Base-by-base conservation (phyloP, 2,329 filamentous ascomycete species). In the Biscogniauxia mediterranea region DNA sequence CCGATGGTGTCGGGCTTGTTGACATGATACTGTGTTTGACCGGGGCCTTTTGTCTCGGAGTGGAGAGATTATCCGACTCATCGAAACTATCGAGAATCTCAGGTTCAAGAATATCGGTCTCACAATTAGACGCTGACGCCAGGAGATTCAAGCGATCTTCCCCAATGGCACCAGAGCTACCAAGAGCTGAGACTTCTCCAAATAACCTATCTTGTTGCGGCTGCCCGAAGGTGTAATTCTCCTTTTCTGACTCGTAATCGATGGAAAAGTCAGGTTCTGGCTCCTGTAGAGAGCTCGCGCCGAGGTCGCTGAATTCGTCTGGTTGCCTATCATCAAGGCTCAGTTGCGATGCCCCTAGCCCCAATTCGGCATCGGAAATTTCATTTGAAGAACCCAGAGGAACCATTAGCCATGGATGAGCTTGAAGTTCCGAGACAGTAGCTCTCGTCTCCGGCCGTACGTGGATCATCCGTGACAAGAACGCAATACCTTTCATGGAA, bases 371-470 rank as follows among this genome's bases (percentile, higher is more conserved):
- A 54, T 90, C 87, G 4, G 80, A 80, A 2, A 86, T 81, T 62
- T 90, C 88, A 67, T 91, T 83, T 58, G 83, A 83, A 5, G 83
- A 81, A 58, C 84, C 80, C 1, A 74, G 71, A 23, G 80, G 75
- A n/a, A 80, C 76, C 0, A 69, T 70, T n/a, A 96, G 80, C 94
- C 94, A 98, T 1, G 84, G 78, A 73, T 95, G 90, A 13, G 78
- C 76, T 61, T 91, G 83, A 58, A 96, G 88, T 56, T 90, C 83
- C 5, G 79, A 74, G 52, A 95, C 88, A 0, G 88, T 91, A 0
- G 92, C 91, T 60, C 94, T 87, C n/a, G 84, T 77, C 59, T 89
- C 84, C 1, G 94, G 92, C 55, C 93, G 87, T n/a, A 86, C 86
- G 66, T 92, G 87, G 4, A 98, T 85, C 85, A 97, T 95, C n/a